These are phyloP conservation scores for Ceratocystis eucalypticola DNA, from an alignment of 2,329 filamentous ascomycete species.

Conservation along the genomic window DNA sequence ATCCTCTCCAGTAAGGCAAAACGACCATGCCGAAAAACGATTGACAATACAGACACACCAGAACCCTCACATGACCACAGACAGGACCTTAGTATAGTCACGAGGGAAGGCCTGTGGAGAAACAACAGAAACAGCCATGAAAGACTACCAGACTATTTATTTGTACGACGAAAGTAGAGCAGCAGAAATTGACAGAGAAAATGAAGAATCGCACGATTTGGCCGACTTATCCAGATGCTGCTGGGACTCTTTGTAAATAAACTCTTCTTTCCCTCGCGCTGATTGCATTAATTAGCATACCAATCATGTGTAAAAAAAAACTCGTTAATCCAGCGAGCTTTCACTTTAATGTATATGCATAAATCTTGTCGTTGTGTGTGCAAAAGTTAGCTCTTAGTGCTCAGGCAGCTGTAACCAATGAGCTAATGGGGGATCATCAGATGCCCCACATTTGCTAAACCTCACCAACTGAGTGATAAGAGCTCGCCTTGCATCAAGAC, in stretches of 20 bases:
- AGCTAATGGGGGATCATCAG: neutral
- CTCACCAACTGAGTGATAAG: neutral
- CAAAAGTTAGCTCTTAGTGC: neutral
- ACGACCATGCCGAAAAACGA: neutral
- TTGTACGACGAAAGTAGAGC: no score
- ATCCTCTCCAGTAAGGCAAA: constrained; percentile 51
- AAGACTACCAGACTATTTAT: neutral
- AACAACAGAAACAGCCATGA: constrained; percentile 1
- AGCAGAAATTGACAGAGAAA: no score
- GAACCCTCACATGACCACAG: neutral
- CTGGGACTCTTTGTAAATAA: neutral
- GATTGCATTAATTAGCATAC: no score
- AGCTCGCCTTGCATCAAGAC: neutral
- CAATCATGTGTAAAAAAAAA: no score
- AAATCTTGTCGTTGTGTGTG: no score
- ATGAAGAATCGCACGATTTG: no score
- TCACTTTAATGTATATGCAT: no score
- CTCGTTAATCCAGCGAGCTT: no score
- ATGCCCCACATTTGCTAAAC: neutral
- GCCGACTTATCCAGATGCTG: no score
- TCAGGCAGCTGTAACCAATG: neutral
- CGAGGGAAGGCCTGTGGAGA: neutral
- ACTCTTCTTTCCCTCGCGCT: neutral
- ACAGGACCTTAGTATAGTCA: neutral
- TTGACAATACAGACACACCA: constrained; percentile 2